phyloP scores from a whole-genome alignment of 75 land plant species.

The Gnetum montanum region DNA sequence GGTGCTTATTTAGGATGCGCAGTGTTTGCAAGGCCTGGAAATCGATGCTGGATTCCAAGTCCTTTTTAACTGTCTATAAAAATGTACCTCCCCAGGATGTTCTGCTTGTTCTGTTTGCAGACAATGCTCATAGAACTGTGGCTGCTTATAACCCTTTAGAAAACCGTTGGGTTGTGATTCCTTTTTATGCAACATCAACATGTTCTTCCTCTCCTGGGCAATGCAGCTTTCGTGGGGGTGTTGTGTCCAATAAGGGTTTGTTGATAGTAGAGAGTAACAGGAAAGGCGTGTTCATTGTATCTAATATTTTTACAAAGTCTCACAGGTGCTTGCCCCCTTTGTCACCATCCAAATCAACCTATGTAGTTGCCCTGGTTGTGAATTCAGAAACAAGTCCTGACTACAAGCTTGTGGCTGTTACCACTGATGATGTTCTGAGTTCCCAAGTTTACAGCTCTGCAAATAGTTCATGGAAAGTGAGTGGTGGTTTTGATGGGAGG shows the following conservation, averaged over 20 bases:
- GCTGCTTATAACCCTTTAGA: slow-evolving; percentile 21
- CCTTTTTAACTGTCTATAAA: slow-evolving; percentile 16
- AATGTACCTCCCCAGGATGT: slow-evolving; percentile 19
- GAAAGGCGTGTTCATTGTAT: slow-evolving; percentile 13
- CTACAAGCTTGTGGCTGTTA: slow-evolving; percentile 31
- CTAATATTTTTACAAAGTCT: slow-evolving; percentile 24
- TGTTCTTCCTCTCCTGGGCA: not conserved
- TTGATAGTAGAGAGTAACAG: slow-evolving; percentile 17
- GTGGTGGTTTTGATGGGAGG: slow-evolving; percentile 16
- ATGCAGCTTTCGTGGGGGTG: not conserved
- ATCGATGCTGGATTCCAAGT: slow-evolving; percentile 6
- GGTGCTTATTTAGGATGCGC: slow-evolving; percentile 19
- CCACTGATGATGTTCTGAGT: slow-evolving; percentile 18
- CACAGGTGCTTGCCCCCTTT: slow-evolving; percentile 22
- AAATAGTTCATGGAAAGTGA: slow-evolving; percentile 30
- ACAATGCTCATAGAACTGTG: slow-evolving; percentile 13
- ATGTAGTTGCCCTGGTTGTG: slow-evolving; percentile 33
- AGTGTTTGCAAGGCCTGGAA: slow-evolving; percentile 30
- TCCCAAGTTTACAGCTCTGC: slow-evolving; percentile 39
- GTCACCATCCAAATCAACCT: slow-evolving; percentile 18
- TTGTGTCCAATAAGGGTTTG: slow-evolving; percentile 19
- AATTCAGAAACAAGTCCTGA: not conserved
- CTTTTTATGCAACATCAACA: slow-evolving; percentile 14
- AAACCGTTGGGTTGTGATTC: slow-evolving; percentile 30
- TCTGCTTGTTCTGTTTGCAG: slow-evolving; percentile 33